Conservation (phyloP, 2,329 filamentous ascomycete genomes). For the Diplodia intermedia region DNA sequence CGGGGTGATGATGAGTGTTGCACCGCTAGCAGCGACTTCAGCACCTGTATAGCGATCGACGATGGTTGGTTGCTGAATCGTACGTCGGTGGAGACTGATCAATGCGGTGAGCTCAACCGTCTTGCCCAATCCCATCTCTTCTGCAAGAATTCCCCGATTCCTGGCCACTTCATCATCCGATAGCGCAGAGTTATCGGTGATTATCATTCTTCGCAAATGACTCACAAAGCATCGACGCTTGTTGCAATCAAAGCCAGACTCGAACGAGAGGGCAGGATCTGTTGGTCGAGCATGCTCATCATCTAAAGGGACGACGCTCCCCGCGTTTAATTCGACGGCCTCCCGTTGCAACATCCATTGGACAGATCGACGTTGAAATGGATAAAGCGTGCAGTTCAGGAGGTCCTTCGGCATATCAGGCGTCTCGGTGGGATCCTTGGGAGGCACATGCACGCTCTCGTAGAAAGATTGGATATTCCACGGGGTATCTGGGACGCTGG, state of each 20-base stretch:
- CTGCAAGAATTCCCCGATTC: conserved; percentile 71
- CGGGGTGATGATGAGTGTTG: conserved; percentile 69
- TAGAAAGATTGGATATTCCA: conserved; percentile 70
- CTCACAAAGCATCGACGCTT: conserved; percentile 64
- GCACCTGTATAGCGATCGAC: conserved; percentile 53
- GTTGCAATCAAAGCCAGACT: conserved; percentile 53
- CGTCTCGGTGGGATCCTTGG: conserved; percentile 48
- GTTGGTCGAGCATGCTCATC: conserved; percentile 13
- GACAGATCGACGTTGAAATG: conserved; percentile 74
- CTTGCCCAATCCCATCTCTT: conserved; percentile 86
- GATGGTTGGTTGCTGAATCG: conserved; percentile 35
- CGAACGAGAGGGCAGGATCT: conserved; percentile 55
- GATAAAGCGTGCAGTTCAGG: conserved; percentile 62
- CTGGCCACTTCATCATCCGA: conserved; percentile 55
- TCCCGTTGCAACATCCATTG: conserved; percentile 74
- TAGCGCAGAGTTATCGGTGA: conserved; percentile 53
- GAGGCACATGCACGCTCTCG: conserved; percentile 69
- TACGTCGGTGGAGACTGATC: conserved; percentile 67
- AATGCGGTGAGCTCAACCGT: conserved; percentile 77
- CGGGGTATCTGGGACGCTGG: conserved; percentile 36
- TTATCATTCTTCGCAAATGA: conserved; percentile 66
- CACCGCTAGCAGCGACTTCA: conserved; percentile 58
- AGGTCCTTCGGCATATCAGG: conserved; percentile 42
- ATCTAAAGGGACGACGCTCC: conserved; percentile 20
- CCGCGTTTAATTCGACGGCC: conserved; percentile 58